These are phyloP conservation scores for Alternaria triticina DNA, from an alignment of 2,329 filamentous ascomycete species.

Conservation along the genomic window DNA sequence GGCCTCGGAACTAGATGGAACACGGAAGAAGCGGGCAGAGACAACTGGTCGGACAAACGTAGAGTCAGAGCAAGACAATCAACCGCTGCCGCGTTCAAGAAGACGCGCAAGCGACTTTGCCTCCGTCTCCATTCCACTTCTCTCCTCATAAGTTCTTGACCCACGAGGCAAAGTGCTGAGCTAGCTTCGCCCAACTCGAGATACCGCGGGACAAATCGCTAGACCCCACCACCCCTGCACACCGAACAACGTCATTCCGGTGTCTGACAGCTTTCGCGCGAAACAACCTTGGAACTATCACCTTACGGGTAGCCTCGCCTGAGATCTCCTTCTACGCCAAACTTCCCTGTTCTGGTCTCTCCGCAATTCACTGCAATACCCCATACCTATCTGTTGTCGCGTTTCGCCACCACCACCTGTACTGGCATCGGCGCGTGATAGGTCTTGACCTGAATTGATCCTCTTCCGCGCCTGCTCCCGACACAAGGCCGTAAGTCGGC, in stretches of 20 bases:
- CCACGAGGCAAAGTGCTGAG: neutral
- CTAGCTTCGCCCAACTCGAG: conserved; percentile 3
- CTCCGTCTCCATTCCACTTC: neutral
- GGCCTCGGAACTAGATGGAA: conserved; percentile 37
- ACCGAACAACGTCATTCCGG: conserved; percentile 37
- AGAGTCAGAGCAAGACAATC: conserved; percentile 29
- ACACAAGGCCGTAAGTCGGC: conserved; percentile 24
- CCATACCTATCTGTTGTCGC: conserved; percentile 18
- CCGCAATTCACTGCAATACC: neutral
- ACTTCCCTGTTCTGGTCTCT: neutral
- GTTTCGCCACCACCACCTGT: conserved; percentile 22
- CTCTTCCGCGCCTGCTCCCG: conserved; percentile 19
- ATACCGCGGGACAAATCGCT: conserved; percentile 17
- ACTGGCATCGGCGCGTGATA: conserved; percentile 34
- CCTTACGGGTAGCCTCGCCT: conserved; percentile 21
- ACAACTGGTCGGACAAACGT: conserved; percentile 26
- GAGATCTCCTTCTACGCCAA: neutral
- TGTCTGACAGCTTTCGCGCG: conserved; percentile 13
- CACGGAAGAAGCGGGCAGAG: conserved; percentile 17
- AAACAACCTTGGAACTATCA: neutral
- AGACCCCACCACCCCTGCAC: conserved; percentile 25
- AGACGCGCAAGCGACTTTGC: conserved; percentile 9
- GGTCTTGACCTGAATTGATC: conserved; percentile 14
- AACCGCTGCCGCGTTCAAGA: conserved; percentile 6
- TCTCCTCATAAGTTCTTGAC: neutral